Evolutionary conservation across 495 filamentous ascomycete species (phyloP).

Genomic region (Trypethelium eluteriae): DNA sequence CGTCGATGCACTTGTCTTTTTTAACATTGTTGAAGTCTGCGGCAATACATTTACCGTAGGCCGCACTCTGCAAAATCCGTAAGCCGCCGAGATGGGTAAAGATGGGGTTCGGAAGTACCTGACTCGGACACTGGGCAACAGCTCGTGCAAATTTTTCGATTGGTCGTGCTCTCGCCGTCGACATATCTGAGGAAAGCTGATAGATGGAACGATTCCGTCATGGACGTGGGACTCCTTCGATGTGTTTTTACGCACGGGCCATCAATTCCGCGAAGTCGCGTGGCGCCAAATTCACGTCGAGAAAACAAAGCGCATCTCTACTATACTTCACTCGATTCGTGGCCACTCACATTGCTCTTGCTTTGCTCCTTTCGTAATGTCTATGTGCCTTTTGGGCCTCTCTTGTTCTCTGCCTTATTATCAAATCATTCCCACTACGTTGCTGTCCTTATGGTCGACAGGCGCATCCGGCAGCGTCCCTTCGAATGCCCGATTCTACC

Average conservation of each 20-base stretch:
- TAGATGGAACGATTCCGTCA: not conserved
- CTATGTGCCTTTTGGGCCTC: not conserved
- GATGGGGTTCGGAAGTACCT: conserved; percentile 48
- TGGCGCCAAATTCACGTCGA: not conserved
- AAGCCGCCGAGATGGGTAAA: not conserved
- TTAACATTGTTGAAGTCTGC: conserved; percentile 84
- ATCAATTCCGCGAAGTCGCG: not conserved
- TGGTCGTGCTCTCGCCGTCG: conserved; percentile 46
- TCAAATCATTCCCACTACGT: not conserved
- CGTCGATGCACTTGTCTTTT: conserved; percentile 81
- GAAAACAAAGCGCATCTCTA: not conserved
- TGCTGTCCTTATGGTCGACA: conserved; percentile 9
- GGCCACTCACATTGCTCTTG: not conserved
- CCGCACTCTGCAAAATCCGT: conserved; percentile 52
- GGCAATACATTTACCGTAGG: conserved; percentile 88
- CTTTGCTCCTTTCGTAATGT: conserved; percentile 5
- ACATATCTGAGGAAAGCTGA: conserved; percentile 25
- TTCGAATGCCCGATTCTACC: conserved; percentile 31
- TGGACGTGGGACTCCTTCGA: not conserved
- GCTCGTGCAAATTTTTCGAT: conserved; percentile 85
- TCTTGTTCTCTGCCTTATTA: not conserved
- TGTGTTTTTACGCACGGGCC: not conserved
- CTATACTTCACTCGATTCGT: not conserved
- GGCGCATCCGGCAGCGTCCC: conserved; percentile 23
- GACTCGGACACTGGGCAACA: conserved; percentile 69